Percentiles rank a stretch among this genome's conserved stretches.
Evolutionary conservation across 345 rosid genomes (phyloP).

Genomic region (Gossypium herbaceum): DNA sequence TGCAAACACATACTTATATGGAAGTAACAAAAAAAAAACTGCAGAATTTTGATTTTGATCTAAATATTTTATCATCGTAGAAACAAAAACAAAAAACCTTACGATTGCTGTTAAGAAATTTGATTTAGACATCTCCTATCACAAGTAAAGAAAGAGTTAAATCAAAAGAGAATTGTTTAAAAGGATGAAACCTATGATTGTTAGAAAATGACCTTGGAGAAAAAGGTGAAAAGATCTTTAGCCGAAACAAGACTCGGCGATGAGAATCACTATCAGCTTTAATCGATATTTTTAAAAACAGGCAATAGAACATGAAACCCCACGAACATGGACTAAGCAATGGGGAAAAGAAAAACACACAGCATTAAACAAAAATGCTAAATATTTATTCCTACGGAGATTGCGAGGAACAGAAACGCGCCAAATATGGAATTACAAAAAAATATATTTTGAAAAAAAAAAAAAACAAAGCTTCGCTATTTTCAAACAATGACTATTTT

Average conservation of each 20-base stretch:
- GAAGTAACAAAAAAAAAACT: neutral
- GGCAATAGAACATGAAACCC: constrained; percentile 11
- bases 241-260: constrained; percentile 20
- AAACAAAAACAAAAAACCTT: neutral
- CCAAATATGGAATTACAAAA: neutral
- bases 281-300: constrained; percentile 19
- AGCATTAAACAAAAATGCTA: constrained; percentile 20
- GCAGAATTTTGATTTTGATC: constrained; percentile 17
- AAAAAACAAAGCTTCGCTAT: constrained; percentile 28
- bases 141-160: constrained; percentile 10
- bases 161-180: constrained; percentile 5
- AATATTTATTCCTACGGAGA: constrained; percentile 3
- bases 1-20: neutral
- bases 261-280: constrained; percentile 23
- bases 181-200: neutral
- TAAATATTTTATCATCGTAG: constrained; percentile 41
- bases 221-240: constrained; percentile 35
- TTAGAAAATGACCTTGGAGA: constrained; percentile 37
- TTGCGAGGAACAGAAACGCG: neutral
- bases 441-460: neutral
- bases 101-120: neutral
- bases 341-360: neutral
- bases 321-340: constrained; percentile 7
- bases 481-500: constrained; percentile 23
- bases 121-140: constrained; percentile 27